A percentile compares a stretch with the other conserved stretches of the same genome.
These are phyloP conservation scores for Cryptococcus jaspeensis DNA, from an alignment of 1,284 basidiomycete species.

Conservation along the genomic window DNA sequence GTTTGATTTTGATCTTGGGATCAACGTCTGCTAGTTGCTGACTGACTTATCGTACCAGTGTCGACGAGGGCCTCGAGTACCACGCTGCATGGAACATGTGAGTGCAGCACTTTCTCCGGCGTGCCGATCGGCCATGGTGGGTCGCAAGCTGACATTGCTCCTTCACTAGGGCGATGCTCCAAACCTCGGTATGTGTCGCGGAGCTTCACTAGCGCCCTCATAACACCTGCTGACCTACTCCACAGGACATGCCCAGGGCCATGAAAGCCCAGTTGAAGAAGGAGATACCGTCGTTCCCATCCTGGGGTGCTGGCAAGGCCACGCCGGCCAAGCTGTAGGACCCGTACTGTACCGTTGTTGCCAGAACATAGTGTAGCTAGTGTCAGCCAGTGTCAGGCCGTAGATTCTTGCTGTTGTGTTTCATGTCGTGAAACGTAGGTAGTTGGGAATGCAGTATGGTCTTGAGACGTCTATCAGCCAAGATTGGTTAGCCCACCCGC, in stretches of 20 bases:
- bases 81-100: constrained; percentile 71
- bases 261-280: constrained; percentile 53
- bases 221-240: background rate
- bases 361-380: no score
- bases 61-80: constrained; percentile 75
- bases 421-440: background rate
- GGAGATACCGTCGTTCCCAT: constrained; percentile 38
- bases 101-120: constrained; percentile 11
- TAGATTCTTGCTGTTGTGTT: background rate
- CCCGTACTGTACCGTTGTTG: background rate
- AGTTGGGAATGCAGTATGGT: background rate
- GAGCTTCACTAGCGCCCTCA: background rate
- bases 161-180: constrained; percentile 53
- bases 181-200: constrained; percentile 59
- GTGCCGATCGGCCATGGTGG: background rate
- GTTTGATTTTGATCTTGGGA: background rate
- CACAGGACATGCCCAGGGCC: constrained; percentile 51
- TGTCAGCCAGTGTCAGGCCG: no score
- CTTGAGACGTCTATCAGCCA: background rate
- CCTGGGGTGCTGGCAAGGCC: constrained; percentile 6
- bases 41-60: constrained; percentile 52
- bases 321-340: constrained; percentile 19
- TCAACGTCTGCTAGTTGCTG: background rate
- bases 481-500: no score
- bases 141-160: background rate